Evolutionary conservation across 2,329 filamentous ascomycete genomes (phyloP).

Genomic region (Exserohilum turcica): DNA sequence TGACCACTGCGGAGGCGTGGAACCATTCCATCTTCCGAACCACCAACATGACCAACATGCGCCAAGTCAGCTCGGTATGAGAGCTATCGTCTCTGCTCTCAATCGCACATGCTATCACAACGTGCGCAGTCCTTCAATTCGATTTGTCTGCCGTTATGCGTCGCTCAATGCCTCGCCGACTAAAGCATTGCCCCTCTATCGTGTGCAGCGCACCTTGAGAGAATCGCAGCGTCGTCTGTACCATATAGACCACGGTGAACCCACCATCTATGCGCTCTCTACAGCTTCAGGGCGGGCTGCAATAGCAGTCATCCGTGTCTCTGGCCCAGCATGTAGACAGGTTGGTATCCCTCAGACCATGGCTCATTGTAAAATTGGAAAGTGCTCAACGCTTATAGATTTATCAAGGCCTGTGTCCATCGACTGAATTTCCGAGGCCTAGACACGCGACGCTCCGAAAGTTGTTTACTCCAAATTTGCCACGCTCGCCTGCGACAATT

Average conservation of each 20-base stretch:
- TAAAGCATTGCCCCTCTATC: background rate
- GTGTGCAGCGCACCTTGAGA: constrained; percentile 22
- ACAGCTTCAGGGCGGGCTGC: constrained; percentile 84
- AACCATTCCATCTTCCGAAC: background rate
- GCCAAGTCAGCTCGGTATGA: constrained; percentile 39
- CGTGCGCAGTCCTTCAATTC: background rate
- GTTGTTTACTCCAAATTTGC: constrained; percentile 64
- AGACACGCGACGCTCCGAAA: constrained; percentile 74
- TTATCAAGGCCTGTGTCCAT: constrained; percentile 66
- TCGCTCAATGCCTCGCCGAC: background rate
- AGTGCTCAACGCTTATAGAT: constrained; percentile 55
- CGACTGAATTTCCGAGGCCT: constrained; percentile 59
- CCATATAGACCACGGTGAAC: constrained; percentile 28
- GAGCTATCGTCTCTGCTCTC: constrained; percentile 32
- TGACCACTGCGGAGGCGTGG: constrained; percentile 11
- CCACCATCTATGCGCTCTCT: constrained; percentile 89
- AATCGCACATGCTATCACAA: constrained; percentile 10
- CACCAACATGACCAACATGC: constrained; percentile 21
- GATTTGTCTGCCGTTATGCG: too few relatives aligned
- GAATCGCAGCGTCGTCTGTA: constrained; percentile 13
- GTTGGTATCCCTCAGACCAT: constrained; percentile 48
- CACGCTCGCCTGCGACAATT: constrained; percentile 52
- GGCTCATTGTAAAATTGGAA: background rate
- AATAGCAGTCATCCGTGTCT: constrained; percentile 88
- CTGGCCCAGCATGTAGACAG: constrained; percentile 74